phyloP scores from a whole-genome alignment of 129 eudicot genomes.

The Daucus carota region DNA sequence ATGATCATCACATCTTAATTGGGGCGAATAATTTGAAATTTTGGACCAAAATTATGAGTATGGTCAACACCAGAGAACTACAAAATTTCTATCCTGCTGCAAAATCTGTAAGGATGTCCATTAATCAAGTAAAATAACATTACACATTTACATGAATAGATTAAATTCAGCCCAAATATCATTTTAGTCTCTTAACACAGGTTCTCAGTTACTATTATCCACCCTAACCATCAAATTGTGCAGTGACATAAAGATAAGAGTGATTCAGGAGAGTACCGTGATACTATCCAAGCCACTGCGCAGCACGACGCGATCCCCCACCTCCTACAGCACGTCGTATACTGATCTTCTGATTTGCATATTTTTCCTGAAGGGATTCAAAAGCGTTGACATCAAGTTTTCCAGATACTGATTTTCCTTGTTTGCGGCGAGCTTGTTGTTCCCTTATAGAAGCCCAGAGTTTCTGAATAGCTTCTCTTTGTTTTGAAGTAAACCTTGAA shows the following conservation, averaged over 20 bases:
- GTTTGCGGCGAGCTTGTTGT: conserved; percentile 79
- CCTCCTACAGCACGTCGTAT: conserved; percentile 86
- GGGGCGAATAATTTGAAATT: background rate
- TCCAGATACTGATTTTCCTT: conserved; percentile 90
- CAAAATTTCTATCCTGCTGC: background rate
- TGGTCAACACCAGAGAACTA: background rate
- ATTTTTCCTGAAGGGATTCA: conserved; percentile 79
- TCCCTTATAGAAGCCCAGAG: conserved; percentile 87
- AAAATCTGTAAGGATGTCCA: background rate
- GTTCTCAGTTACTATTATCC: background rate
- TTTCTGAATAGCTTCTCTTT: conserved; percentile 76
- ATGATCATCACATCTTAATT: too few species aligned
- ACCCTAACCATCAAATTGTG: background rate
- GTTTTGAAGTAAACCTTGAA: conserved; percentile 56
- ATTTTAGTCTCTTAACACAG: background rate
- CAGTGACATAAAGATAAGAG: background rate
- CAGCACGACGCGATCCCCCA: conserved; percentile 58
- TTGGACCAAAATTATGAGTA: background rate
- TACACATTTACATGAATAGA: background rate
- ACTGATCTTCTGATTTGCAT: conserved; percentile 84
- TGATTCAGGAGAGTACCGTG: background rate
- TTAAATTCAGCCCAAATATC: background rate
- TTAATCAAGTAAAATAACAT: background rate
- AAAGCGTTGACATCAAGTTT: conserved; percentile 92
- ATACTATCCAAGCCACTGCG: conserved; percentile 91